Evolutionary conservation across 148 eudicot genomes (phyloP).

Genomic region (Salicornia ramosissima): DNA sequence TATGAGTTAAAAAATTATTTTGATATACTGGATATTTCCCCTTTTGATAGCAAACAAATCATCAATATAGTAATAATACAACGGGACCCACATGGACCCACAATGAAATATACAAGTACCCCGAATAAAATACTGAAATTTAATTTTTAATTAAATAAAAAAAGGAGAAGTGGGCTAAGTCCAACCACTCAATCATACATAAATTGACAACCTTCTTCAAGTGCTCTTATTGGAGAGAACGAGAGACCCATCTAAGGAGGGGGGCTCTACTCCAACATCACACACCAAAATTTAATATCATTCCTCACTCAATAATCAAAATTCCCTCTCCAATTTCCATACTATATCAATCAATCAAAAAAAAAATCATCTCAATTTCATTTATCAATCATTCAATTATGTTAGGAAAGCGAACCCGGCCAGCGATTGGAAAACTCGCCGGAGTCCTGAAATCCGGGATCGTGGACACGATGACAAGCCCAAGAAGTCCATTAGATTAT

Average conservation of each 20-base stretch:
- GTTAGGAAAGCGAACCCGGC: constrained; percentile 37
- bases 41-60: constrained; percentile 12
- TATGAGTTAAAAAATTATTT: too few species aligned
- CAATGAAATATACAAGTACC: constrained; percentile 2
- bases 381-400: constrained; percentile 19
- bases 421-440: constrained; percentile 32
- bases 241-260: constrained; percentile 24
- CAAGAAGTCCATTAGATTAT: constrained; percentile 38
- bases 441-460: constrained; percentile 17
- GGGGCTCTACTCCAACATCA: constrained; percentile 13
- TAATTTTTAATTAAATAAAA: neutral
- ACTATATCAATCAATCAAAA: too few species aligned
- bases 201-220: constrained; percentile 21
- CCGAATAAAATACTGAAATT: neutral
- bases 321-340: neutral
- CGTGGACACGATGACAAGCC: constrained; percentile 29
- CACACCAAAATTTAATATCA: neutral
- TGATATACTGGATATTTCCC: too few species aligned
- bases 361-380: too few species aligned
- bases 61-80: constrained; percentile 18
- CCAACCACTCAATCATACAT: constrained; percentile 43
- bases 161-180: constrained; percentile 37
- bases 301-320: neutral
- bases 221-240: constrained; percentile 17
- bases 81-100: constrained; percentile 24